A percentile compares a stretch with the other conserved stretches of the same genome.
These are phyloP conservation scores for Gigaspora rosea DNA, from an alignment of 192 early-diverging fungal species.

Conservation along the genomic window DNA sequence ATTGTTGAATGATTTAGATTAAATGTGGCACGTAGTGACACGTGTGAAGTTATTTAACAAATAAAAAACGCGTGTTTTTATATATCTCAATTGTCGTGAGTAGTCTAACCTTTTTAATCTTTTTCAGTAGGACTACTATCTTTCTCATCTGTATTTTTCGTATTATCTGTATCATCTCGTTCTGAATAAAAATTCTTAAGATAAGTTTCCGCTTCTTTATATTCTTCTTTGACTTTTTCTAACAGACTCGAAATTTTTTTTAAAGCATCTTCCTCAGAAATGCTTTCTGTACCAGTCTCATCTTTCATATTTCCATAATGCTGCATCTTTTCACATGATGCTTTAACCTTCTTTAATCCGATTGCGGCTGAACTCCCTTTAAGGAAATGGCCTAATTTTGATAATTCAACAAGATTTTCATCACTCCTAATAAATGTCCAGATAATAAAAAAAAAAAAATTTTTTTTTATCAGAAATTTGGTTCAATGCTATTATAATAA, in stretches of 20 bases:
- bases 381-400: constrained; percentile 85
- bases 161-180: too few relatives aligned
- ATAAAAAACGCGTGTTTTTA: too few relatives aligned
- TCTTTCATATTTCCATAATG: constrained; percentile 70
- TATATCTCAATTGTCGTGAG: too few relatives aligned
- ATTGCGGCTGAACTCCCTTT: constrained; percentile 90
- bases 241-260: constrained; percentile 56
- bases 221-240: constrained; percentile 64
- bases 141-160: too few relatives aligned
- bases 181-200: constrained; percentile 69
- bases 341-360: constrained; percentile 77
- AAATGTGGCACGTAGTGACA: too few relatives aligned
- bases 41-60: too few relatives aligned
- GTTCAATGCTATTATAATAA: not conserved
- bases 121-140: too few relatives aligned
- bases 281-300: constrained; percentile 47
- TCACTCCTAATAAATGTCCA: constrained; percentile 37
- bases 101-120: too few relatives aligned
- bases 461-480: not conserved
- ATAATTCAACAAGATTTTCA: constrained; percentile 70
- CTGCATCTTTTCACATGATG: constrained; percentile 88
- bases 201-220: constrained; percentile 69
- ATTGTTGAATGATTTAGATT: too few relatives aligned
- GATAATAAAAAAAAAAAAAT: not conserved
- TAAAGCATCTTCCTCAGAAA: constrained; percentile 61